Conservation (phyloP, 2,329 filamentous ascomycete species). For the Phialophora tarda region DNA sequence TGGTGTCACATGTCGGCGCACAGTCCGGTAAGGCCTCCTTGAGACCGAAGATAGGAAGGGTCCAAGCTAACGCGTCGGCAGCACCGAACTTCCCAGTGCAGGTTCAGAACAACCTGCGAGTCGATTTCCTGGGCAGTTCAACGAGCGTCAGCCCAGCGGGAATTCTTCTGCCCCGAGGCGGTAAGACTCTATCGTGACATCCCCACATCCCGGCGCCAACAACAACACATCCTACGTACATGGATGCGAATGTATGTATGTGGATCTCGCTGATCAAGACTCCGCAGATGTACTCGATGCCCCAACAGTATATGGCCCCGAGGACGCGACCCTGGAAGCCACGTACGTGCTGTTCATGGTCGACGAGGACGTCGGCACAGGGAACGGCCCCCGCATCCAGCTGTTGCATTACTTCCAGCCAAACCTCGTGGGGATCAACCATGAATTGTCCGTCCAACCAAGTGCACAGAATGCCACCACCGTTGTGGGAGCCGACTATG, state of each 20-base stretch:
- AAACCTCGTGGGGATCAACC: conserved; percentile 28
- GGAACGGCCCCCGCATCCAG: conserved; percentile 22
- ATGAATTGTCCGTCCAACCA: conserved; percentile 26
- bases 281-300: conserved; percentile 25
- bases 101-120: conserved; percentile 24
- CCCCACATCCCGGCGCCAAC: too few relatives aligned
- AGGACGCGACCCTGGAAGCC: conserved; percentile 30
- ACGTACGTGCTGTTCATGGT: conserved; percentile 36
- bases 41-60: not conserved
- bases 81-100: conserved; percentile 30
- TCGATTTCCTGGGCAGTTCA: conserved; percentile 25
- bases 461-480: conserved; percentile 21
- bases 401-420: conserved; percentile 35
- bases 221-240: too few relatives aligned
- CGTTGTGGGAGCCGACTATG: conserved; percentile 37
- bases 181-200: conserved; percentile 11
- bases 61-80: conserved; percentile 5
- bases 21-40: conserved; percentile 2
- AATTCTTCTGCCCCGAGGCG: conserved; percentile 22
- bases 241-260: not conserved
- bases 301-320: conserved; percentile 35
- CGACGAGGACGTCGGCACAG: conserved; percentile 30
- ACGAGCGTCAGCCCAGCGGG: conserved; percentile 25
- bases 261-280: not conserved
- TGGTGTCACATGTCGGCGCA: conserved; percentile 3